phyloP scores from a whole-genome alignment of 306 rosid genomes.

The Cucurbita pepo region DNA sequence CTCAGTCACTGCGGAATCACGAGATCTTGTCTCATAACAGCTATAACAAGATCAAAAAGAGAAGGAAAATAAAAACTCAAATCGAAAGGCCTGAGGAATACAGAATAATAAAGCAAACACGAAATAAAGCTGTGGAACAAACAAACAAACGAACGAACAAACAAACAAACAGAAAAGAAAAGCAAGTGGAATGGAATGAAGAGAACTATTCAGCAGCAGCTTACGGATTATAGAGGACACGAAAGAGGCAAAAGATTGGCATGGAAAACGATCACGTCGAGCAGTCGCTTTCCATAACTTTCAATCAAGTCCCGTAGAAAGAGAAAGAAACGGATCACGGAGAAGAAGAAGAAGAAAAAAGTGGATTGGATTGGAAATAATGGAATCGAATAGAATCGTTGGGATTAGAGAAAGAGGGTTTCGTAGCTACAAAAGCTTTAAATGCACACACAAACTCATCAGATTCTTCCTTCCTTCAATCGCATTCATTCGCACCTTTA shows the following conservation, averaged over 20 bases:
- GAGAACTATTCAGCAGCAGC: slow-evolving; percentile 1
- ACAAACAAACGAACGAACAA: background rate
- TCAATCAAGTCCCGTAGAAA: background rate
- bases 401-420: slow-evolving; percentile 8
- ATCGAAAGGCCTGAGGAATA: slow-evolving; percentile 7
- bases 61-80: background rate
- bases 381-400: background rate
- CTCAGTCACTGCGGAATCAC: slow-evolving; percentile 13
- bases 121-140: background rate
- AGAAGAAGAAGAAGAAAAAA: background rate
- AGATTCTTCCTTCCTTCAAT: background rate
- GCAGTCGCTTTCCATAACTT: slow-evolving; percentile 10
- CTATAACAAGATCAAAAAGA: slow-evolving; percentile 13
- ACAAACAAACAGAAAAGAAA: background rate
- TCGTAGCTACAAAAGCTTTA: background rate
- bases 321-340: background rate
- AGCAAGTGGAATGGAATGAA: background rate
- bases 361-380: slow-evolving; percentile 2
- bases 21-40: slow-evolving; percentile 19
- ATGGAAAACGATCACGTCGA: slow-evolving; percentile 9
- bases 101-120: background rate
- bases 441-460: background rate
- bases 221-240: slow-evolving; percentile 2
- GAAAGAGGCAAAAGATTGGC: slow-evolving; percentile 4
- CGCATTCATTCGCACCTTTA: background rate